phyloP scores from a whole-genome alignment of 306 rosid genomes.

The Delonix regia region DNA sequence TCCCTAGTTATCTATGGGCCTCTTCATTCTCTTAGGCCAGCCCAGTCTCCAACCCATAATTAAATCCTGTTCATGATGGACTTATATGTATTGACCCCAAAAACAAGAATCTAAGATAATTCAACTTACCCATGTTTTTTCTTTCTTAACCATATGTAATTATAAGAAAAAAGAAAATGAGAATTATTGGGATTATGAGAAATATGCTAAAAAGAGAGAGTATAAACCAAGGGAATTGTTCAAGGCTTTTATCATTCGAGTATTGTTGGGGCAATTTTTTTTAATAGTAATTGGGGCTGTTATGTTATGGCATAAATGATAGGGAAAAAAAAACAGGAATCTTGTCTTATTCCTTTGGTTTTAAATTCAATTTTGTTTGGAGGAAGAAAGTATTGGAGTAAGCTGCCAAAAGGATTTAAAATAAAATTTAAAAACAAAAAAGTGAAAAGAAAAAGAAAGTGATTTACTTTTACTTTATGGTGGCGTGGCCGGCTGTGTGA shows the following conservation, averaged over 20 bases:
- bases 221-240: neutral
- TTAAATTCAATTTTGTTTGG: slow-evolving; percentile 14
- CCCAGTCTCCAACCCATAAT: neutral
- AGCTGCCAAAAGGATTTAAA: neutral
- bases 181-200: too few relatives aligned
- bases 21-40: neutral
- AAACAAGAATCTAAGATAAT: neutral
- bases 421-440: too few relatives aligned
- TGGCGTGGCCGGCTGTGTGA: neutral
- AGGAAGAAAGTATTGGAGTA: neutral
- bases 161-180: too few relatives aligned
- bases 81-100: neutral
- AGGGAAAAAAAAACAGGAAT: too few relatives aligned
- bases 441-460: neutral
- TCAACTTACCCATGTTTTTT: too few relatives aligned
- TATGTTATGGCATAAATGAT: neutral
- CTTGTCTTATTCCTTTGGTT: neutral
- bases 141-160: too few relatives aligned
- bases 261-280: neutral
- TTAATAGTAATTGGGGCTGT: too few relatives aligned
- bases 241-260: neutral
- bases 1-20: too few relatives aligned
- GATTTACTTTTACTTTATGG: neutral
- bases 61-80: neutral
- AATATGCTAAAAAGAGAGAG: too few relatives aligned